phyloP scores from a whole-genome alignment of 805 yeast genomes.

The Myxozyma lipomycoides region DNA sequence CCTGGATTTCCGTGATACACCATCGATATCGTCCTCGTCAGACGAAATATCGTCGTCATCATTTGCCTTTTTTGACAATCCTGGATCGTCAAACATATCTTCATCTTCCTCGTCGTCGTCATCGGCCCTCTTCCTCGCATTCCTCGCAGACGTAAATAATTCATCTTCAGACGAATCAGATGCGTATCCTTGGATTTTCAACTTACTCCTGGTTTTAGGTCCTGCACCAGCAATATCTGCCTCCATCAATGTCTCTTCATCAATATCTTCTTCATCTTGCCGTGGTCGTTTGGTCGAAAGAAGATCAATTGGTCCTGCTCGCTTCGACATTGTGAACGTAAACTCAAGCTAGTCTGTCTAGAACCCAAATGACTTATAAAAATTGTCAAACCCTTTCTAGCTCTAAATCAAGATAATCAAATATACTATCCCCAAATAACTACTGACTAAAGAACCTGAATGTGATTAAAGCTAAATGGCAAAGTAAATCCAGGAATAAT shows the following conservation, averaged over 20 bases:
- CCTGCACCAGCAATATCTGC: conserved; percentile 23
- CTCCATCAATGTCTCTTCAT: conserved; percentile 20
- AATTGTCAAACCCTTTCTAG: too few species aligned
- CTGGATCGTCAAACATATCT: conserved; percentile 29
- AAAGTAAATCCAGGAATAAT: too few species aligned
- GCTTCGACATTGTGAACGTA: neutral
- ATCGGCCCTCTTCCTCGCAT: conserved; percentile 14
- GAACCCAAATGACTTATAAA: neutral
- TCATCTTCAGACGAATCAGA: conserved; percentile 30
- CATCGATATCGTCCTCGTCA: conserved; percentile 32
- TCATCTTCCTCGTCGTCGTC: conserved; percentile 29
- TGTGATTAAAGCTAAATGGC: too few species aligned
- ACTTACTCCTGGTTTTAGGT: conserved; percentile 9
- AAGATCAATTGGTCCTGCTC: neutral
- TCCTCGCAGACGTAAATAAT: conserved; percentile 12
- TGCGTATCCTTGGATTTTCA: conserved; percentile 23
- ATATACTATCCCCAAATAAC: neutral
- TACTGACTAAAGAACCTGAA: too few species aligned
- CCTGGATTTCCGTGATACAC: conserved; percentile 26
- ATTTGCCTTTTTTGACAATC: neutral
- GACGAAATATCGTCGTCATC: conserved; percentile 19
- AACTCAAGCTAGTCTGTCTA: too few species aligned
- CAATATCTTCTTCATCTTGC: neutral
- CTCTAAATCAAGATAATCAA: too few species aligned
- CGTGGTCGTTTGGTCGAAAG: neutral